Evolutionary conservation across 495 filamentous ascomycete species (phyloP).

Genomic region (Tuber borchii): DNA sequence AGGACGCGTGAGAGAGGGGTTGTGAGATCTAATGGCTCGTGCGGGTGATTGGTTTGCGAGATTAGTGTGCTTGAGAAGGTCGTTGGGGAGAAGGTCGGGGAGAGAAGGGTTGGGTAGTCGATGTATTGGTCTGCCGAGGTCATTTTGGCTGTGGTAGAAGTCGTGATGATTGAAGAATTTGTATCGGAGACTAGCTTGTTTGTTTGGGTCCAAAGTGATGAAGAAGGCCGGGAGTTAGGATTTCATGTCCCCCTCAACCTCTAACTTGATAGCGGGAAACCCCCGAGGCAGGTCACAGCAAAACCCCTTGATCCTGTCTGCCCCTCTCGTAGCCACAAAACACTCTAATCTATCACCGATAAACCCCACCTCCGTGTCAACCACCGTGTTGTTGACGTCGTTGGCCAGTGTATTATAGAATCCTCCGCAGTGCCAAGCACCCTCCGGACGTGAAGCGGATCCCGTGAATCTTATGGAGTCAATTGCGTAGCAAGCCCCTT

Average conservation of each 20-base stretch:
- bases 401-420: not conserved
- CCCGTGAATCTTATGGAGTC: not conserved
- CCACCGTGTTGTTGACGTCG: not conserved
- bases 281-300: not conserved
- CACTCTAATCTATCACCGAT: not conserved
- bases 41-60: constrained; percentile 81
- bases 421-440: not conserved
- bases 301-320: not conserved
- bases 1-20: constrained; percentile 89
- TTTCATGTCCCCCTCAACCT: not conserved
- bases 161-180: constrained; percentile 30
- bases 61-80: constrained; percentile 84
- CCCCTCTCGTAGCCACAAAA: not conserved
- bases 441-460: not conserved
- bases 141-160: constrained; percentile 36
- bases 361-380: too few species aligned
- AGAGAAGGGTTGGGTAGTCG: constrained; percentile 88
- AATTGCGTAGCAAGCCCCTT: not conserved
- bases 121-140: constrained; percentile 59
- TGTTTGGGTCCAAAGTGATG: not conserved
- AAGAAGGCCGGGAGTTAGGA: not conserved
- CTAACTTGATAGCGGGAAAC: not conserved
- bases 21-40: constrained; percentile 83
- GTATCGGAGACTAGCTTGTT: not conserved
- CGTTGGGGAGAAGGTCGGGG: constrained; percentile 70